A percentile compares a stretch with the other conserved stretches of the same genome.
These are phyloP conservation scores for Ciborinia camelliae DNA, from an alignment of 2,329 filamentous ascomycete species.

Conservation along the genomic window DNA sequence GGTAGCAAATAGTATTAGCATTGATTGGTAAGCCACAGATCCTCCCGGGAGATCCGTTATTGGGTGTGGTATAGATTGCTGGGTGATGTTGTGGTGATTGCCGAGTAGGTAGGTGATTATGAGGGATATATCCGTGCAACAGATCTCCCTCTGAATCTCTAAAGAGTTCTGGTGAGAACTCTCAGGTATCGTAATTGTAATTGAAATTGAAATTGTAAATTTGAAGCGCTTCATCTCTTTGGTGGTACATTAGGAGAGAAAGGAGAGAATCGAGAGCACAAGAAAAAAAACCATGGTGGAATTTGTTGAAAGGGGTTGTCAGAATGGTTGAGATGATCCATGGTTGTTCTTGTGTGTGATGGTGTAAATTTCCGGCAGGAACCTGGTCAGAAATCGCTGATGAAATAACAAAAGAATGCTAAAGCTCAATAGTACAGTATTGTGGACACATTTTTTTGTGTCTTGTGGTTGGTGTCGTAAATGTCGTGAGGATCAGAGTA, in stretches of 20 bases:
- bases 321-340: background rate
- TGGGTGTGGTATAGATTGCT: no score
- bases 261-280: background rate
- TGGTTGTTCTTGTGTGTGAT: background rate
- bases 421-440: background rate
- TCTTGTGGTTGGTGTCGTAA: no score
- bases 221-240: background rate
- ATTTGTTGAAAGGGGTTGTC: background rate
- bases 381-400: background rate
- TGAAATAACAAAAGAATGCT: background rate
- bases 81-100: background rate
- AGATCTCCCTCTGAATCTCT: background rate
- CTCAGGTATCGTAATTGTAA: background rate
- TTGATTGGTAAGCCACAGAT: no score
- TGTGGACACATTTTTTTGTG: no score
- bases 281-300: background rate
- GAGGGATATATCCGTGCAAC: background rate
- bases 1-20: no score
- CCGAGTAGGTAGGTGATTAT: background rate
- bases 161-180: background rate
- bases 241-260: background rate
- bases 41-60: no score
- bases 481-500: no score
- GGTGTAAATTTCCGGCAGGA: background rate
- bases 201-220: background rate